A percentile compares a stretch with the other conserved stretches of the same genome.
Conservation (phyloP, 139 green algal genomes). For the Chlamydomonas schloesseri region DNA sequence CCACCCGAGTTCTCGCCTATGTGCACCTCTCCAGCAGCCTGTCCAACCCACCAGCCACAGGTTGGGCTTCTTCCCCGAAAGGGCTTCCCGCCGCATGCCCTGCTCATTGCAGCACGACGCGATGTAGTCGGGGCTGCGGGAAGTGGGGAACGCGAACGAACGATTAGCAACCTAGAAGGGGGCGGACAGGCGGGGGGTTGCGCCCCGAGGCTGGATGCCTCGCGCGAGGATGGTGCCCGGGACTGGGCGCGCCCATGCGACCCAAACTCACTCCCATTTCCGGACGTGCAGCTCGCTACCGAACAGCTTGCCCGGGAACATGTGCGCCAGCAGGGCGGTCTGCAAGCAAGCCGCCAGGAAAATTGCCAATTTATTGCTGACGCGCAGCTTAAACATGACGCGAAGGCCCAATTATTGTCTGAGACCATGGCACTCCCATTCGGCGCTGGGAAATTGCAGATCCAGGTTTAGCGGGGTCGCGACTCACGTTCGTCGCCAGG, state of each 20-base stretch:
- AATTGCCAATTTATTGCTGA: not conserved
- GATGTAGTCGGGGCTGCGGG: conserved; percentile 81
- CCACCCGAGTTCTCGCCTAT: too few relatives aligned
- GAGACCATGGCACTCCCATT: too few relatives aligned
- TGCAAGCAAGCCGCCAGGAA: conserved; percentile 40
- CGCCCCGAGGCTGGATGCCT: not conserved
- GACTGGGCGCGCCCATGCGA: too few relatives aligned
- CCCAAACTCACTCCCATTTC: conserved; percentile 76
- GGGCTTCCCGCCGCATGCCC: conserved; percentile 73
- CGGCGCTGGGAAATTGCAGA: too few relatives aligned
- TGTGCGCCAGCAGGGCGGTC: conserved; percentile 74
- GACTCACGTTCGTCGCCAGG: conserved; percentile 76
- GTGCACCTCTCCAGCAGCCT: too few relatives aligned
- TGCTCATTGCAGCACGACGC: conserved; percentile 80
- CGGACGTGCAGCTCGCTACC: conserved; percentile 77
- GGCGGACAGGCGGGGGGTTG: too few relatives aligned
- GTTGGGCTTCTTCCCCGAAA: conserved; percentile 68
- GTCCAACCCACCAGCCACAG: conserved; percentile 71
- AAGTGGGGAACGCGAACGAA: too few relatives aligned
- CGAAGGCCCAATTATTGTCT: too few relatives aligned
- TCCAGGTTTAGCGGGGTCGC: too few relatives aligned
- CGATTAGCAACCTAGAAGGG: too few relatives aligned
- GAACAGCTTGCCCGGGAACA: conserved; percentile 78
- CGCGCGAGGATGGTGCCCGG: too few relatives aligned
- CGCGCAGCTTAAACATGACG: too few relatives aligned